Percentiles rank a stretch among this genome's conserved stretches.
phyloP scores from a whole-genome alignment of 1,284 basidiomycete genomes.

The Leccinum pallidistipes region DNA sequence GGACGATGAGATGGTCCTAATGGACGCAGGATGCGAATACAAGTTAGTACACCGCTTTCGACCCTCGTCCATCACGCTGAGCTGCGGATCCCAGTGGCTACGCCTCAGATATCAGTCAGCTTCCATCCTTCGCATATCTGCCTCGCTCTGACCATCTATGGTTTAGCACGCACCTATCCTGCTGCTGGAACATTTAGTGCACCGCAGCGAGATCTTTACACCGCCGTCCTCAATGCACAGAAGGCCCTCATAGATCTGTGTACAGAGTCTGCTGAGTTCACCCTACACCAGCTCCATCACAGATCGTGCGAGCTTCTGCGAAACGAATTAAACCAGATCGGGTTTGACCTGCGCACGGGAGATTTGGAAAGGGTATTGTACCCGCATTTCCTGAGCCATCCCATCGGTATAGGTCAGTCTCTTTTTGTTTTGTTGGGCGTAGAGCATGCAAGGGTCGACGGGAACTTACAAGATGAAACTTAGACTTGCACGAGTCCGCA shows the following conservation, averaged over 20 bases:
- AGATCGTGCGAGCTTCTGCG: conserved; percentile 71
- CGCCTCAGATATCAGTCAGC: conserved; percentile 90
- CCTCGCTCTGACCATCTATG: conserved; percentile 11
- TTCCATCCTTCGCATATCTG: conserved; percentile 7
- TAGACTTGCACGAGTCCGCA: conserved; percentile 80
- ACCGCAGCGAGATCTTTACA: conserved; percentile 87
- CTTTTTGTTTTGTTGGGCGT: background rate
- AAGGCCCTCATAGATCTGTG: conserved; percentile 69
- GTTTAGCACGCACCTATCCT: conserved; percentile 84
- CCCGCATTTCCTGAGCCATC: conserved; percentile 87
- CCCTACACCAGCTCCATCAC: conserved; percentile 79
- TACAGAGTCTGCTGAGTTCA: conserved; percentile 53
- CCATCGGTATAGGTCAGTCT: conserved; percentile 74
- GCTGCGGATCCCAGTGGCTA: conserved; percentile 66
- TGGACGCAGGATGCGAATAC: conserved; percentile 91
- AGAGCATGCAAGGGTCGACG: conserved; percentile 11
- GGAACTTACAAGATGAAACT: conserved; percentile 17
- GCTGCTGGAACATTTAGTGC: conserved; percentile 77
- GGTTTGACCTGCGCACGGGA: conserved; percentile 66
- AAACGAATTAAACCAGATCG: conserved; percentile 78
- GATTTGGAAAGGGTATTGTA: conserved; percentile 80
- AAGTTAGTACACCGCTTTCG: conserved; percentile 50
- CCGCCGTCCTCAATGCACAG: conserved; percentile 76
- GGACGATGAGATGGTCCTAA: conserved; percentile 76
- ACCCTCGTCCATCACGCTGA: conserved; percentile 9